phyloP scores from a whole-genome alignment of 352 stramenopile genomes.

The Globisporangium orthogonon region DNA sequence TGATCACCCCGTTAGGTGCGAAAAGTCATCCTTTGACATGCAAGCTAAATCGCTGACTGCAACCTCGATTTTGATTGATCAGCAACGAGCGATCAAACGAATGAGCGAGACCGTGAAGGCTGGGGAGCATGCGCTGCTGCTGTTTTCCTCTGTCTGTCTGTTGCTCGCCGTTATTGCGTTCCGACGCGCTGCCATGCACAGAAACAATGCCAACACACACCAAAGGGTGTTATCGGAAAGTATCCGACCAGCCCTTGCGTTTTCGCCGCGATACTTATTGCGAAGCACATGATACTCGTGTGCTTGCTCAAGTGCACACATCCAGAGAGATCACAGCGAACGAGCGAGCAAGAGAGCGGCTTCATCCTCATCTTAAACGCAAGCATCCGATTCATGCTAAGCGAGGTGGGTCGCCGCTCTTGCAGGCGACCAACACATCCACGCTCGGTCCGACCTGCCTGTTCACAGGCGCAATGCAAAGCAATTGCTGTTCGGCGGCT shows the following conservation, averaged over 20 bases:
- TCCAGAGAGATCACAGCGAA: background rate
- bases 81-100: background rate
- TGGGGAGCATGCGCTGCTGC: background rate
- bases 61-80: too few relatives aligned
- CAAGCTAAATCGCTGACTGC: background rate
- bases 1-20: background rate
- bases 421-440: too few relatives aligned
- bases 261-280: background rate
- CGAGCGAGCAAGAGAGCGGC: too few relatives aligned
- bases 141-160: background rate
- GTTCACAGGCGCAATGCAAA: too few relatives aligned
- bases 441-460: too few relatives aligned
- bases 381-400: too few relatives aligned
- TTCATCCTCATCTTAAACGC: too few relatives aligned
- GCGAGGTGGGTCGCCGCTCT: too few relatives aligned
- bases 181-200: background rate
- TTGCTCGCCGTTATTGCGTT: background rate
- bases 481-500: too few relatives aligned
- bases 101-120: background rate
- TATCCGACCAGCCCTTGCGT: background rate
- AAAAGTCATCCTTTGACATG: background rate
- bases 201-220: background rate
- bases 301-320: background rate
- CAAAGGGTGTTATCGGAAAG: too few relatives aligned
- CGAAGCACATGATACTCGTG: background rate